A percentile compares a stretch with the other conserved stretches of the same genome.
These are phyloP conservation scores for Blastocystis sp. DNA, from an alignment of 352 stramenopile genomes.

Conservation along the genomic window DNA sequence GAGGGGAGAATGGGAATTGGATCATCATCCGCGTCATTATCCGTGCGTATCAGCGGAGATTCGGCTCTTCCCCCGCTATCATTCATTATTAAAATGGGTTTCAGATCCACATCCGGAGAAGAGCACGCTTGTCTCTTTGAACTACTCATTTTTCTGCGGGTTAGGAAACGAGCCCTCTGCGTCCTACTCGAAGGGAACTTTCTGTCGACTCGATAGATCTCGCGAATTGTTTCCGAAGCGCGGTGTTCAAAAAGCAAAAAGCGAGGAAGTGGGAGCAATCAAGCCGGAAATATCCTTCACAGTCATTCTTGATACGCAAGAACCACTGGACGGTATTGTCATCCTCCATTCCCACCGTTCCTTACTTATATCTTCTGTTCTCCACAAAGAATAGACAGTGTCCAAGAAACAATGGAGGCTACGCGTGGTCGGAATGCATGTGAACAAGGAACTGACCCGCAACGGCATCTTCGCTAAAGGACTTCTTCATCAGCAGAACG, in stretches of 20 bases:
- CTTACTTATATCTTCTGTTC: neutral
- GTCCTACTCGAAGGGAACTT: neutral
- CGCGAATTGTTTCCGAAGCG: neutral
- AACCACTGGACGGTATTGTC: too few relatives aligned
- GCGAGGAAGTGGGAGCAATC: neutral
- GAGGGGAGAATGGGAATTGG: constrained; percentile 16
- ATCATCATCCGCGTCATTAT: neutral
- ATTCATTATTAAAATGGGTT: constrained; percentile 9
- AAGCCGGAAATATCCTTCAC: neutral
- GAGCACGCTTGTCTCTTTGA: neutral
- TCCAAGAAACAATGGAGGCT: neutral
- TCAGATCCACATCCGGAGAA: neutral
- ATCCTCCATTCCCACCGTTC: too few relatives aligned
- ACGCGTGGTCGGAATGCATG: constrained; percentile 18
- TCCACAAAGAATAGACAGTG: neutral
- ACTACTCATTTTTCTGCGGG: constrained; percentile 23
- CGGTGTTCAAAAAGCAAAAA: neutral
- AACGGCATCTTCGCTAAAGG: neutral
- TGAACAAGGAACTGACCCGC: constrained; percentile 11
- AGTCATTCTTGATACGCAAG: too few relatives aligned
- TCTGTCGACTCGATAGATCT: neutral
- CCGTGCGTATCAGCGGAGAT: constrained; percentile 33
- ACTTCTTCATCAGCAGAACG: constrained; percentile 54
- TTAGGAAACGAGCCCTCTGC: neutral
- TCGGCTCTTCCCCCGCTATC: constrained; percentile 2